These are phyloP conservation scores for Drechslerella coelobrocha DNA, from an alignment of 2,329 filamentous ascomycete genomes.

Conservation along the genomic window DNA sequence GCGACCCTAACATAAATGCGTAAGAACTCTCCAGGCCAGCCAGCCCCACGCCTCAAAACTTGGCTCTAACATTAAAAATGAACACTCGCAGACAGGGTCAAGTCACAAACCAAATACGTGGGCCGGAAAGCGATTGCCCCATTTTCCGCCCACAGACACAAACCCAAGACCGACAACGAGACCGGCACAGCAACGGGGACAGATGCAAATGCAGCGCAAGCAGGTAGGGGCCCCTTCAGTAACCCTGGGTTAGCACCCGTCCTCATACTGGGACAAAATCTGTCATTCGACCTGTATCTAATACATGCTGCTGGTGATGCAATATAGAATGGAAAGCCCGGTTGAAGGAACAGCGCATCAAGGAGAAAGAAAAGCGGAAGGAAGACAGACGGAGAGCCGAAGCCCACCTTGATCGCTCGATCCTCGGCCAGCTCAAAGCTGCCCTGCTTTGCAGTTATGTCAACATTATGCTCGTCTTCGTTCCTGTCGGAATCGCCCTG, in stretches of 20 bases:
- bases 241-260: no score
- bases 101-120: constrained; percentile 45
- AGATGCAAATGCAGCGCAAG: constrained; percentile 18
- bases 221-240: no score
- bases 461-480: constrained; percentile 79
- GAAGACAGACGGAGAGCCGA: constrained; percentile 32
- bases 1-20: no score
- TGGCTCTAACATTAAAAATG: neutral
- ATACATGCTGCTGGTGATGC: no score
- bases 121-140: constrained; percentile 33
- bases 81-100: constrained; percentile 30
- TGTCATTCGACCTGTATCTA: no score
- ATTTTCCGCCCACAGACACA: constrained; percentile 39
- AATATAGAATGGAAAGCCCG: constrained; percentile 41
- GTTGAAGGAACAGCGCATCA: constrained; percentile 19
- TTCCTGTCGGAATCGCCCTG: constrained; percentile 78
- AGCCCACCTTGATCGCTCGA: constrained; percentile 62
- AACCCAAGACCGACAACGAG: constrained; percentile 24
- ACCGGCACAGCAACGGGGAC: constrained; percentile 17
- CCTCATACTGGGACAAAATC: no score
- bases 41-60: neutral
- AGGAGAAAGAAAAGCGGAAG: constrained; percentile 30
- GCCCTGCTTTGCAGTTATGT: constrained; percentile 84
- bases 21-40: no score
- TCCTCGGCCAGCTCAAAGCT: constrained; percentile 72